Base-by-base conservation (phyloP, 139 green algal genomes). In the Yamagishiella unicocca region DNA sequence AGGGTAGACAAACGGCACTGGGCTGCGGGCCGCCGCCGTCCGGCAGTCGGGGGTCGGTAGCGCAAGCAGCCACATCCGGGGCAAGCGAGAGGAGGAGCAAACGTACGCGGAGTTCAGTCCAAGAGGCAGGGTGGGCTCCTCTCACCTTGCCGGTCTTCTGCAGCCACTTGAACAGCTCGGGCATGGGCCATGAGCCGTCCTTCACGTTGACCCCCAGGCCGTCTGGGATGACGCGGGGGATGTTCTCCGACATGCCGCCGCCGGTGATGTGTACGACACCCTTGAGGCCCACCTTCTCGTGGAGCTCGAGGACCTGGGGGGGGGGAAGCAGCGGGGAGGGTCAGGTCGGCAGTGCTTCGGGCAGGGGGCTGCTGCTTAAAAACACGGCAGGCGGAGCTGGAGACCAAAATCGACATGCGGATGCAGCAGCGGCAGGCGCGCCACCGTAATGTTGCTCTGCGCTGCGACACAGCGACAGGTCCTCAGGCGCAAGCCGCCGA, bases 201-300 rank as follows among this genome's bases (percentile, higher is more conserved):
- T 94, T 82, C 27, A 99, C 89, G 38, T 90, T 82, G 35, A 93
- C 96, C 19, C 89, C 93, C 76, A 96, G 86, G 33, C 96, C 97
- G 79, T 98, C 94, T 71, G 98, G 98, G 82, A 99, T 92, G 37
- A 99, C 94, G 14, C 97, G 93, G 0, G 97, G 97, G 45, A 99
- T 96, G 94, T 99, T 99, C 84, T 99, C 97, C 9, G 95, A 93
- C 92, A 99, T 98, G 85, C 97, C 97, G 45, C 98, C 97, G n/a
- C 97, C 97, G 17, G 97, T 99, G 92, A 99, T 99, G 93, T 99
- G 97, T n/a, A 98, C 96, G 33, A 98, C 84, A 37, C 95, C 93
- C 82, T 94, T 95, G 21, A 95, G 75, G 2, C 89, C 90, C 29
- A 86, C 64, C 66, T 86, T 86, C 17, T 86, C 80, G 61, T 86